Base-by-base conservation (phyloP, 169 alveolate genomes). In the Eimeria acervulina region DNA sequence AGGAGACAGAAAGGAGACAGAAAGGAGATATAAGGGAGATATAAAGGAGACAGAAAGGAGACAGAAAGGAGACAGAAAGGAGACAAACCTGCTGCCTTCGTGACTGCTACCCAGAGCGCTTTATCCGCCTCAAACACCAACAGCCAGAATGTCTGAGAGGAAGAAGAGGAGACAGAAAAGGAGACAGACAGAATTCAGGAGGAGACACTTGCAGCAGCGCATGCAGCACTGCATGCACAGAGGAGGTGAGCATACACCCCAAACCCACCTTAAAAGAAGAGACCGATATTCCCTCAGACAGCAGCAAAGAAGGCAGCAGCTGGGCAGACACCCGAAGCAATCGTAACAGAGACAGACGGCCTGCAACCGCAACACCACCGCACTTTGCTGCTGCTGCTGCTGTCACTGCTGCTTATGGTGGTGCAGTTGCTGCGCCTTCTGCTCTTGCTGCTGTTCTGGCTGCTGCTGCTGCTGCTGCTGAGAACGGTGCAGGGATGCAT, bases 271-370 rank as follows among this genome's bases (percentile, higher is more conserved):
- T 80, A 40, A 80, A 80, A 2, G 31, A 2, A 40, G 33, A 38
- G 3, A 42, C 42, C 7, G 89, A 38, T 40, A 80, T 40, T 15
- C 68, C 89, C 47, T 80, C 89, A 2, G 89, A 80, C 66, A 80
- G 89, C 68, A 80, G 89, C 89, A 80, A 80, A n/a, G 89, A 44
- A 33, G 89, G 92, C 92, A 84, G 92, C 78, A 84, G 76, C 76
- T 33, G 59, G 28, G 78, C 92, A n/a, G 78, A 38, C 33, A 33
- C 36, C 28, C 76, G 78, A 19, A 84, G 55, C 92, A 55, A 28
- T 33, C 74, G 51, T 33, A 84, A 47, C 52, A 84, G 31, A 51
- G 55, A 23, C 36, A 59, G 55, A 1, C 52, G 52, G 59, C 74
- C 74, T 81, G 90, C 68, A 28, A 51, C 42, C 1, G 74, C 90